A percentile compares a stretch with the other conserved stretches of the same genome.
These are phyloP conservation scores for Penicillium olsonii DNA, from an alignment of 2,329 filamentous ascomycete species.

Conservation along the genomic window DNA sequence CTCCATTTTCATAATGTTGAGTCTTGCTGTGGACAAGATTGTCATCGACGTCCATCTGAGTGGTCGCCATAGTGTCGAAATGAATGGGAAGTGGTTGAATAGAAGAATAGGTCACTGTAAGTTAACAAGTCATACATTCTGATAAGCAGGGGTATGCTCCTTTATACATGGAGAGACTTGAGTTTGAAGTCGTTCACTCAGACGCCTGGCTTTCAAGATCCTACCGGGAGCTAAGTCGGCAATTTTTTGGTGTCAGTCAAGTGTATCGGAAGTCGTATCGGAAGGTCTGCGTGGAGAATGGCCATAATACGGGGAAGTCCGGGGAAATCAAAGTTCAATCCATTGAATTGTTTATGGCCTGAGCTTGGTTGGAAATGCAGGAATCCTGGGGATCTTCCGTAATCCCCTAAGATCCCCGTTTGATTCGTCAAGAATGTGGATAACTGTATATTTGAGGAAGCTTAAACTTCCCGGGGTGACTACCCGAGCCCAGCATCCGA, in stretches of 20 bases:
- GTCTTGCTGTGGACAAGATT: neutral
- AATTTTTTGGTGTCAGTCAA: neutral
- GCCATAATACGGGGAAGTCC: neutral
- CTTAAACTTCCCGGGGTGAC: too few relatives aligned
- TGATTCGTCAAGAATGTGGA: too few relatives aligned
- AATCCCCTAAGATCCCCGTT: too few relatives aligned
- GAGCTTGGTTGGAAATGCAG: neutral
- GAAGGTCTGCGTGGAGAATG: neutral
- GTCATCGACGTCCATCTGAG: neutral
- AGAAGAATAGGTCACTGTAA: neutral
- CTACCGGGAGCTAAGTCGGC: neutral
- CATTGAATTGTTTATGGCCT: neutral
- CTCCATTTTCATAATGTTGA: neutral
- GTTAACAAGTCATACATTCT: neutral
- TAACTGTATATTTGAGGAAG: too few relatives aligned
- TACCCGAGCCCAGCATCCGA: too few relatives aligned
- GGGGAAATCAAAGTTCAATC: neutral
- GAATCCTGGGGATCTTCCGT: neutral
- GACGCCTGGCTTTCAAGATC: neutral
- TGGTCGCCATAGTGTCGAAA: neutral
- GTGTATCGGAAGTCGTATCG: neutral
- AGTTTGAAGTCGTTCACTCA: neutral
- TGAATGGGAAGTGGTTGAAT: neutral
- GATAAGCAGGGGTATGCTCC: neutral
- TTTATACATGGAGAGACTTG: neutral